A percentile compares a stretch with the other conserved stretches of the same genome.
Evolutionary conservation across 192 early-diverging fungal species (phyloP).

Genomic region (Mortierella hygrophila): DNA sequence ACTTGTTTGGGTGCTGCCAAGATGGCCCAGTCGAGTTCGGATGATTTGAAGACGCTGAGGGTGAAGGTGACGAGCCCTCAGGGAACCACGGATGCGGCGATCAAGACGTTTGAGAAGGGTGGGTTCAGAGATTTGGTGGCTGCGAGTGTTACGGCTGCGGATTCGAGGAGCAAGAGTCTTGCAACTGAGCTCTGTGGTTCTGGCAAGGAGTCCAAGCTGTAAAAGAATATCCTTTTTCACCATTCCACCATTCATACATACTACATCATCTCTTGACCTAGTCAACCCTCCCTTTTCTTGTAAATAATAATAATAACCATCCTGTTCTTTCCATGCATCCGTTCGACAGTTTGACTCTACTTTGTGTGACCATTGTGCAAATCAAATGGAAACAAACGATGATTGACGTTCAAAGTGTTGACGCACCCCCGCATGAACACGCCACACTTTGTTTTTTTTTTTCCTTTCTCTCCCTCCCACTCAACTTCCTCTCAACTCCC

Average conservation of each 20-base stretch:
- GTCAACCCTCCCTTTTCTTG: background rate
- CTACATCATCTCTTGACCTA: background rate
- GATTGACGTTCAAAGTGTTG: too few relatives aligned
- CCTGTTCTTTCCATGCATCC: too few relatives aligned
- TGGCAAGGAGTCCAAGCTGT: slow-evolving; percentile 20
- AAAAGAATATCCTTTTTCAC: background rate
- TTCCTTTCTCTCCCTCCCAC: too few relatives aligned
- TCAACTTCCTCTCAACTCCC: too few relatives aligned
- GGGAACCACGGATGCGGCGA: slow-evolving; percentile 93
- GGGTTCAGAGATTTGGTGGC: slow-evolving; percentile 66
- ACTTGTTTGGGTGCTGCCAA: slow-evolving; percentile 92
- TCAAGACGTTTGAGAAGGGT: slow-evolving; percentile 79
- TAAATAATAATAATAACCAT: background rate
- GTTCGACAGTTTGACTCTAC: too few relatives aligned
- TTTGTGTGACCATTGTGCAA: too few relatives aligned
- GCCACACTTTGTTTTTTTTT: too few relatives aligned
- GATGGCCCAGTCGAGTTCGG: slow-evolving; percentile 80
- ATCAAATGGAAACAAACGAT: too few relatives aligned
- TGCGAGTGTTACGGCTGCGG: slow-evolving; percentile 76
- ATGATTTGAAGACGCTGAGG: slow-evolving; percentile 80
- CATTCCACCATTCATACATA: too few relatives aligned
- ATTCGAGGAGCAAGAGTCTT: slow-evolving; percentile 70
- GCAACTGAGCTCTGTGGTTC: slow-evolving; percentile 28
- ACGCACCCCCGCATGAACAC: too few relatives aligned
- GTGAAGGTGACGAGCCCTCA: slow-evolving; percentile 93